These are phyloP conservation scores for Phyllostachys edulis DNA, from an alignment of 176 grass and related monocot species.

Conservation along the genomic window DNA sequence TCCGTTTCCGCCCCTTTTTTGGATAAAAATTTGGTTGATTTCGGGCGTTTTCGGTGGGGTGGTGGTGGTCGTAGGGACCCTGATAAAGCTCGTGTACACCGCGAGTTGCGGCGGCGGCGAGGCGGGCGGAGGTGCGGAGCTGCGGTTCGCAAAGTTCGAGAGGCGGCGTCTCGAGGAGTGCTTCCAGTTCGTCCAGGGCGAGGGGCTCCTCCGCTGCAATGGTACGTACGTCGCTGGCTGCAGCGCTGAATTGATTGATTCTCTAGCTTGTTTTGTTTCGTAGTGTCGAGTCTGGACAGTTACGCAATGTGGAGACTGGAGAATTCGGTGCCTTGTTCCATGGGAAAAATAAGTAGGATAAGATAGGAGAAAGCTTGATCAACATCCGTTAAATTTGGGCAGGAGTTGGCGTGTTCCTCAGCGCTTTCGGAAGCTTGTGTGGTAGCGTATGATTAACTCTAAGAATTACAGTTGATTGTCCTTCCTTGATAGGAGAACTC, in stretches of 20 bases:
- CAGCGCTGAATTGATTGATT: background rate
- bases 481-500: background rate
- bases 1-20: background rate
- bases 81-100: conserved; percentile 94
- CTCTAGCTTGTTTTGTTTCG: background rate
- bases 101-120: conserved; percentile 33
- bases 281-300: background rate
- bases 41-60: background rate
- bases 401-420: background rate
- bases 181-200: conserved; percentile 54
- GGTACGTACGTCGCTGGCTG: conserved; percentile 1
- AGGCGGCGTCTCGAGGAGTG: conserved; percentile 73
- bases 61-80: conserved; percentile 52
- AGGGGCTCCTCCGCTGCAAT: conserved; percentile 58
- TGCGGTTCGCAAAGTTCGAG: conserved; percentile 87
- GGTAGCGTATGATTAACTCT: background rate
- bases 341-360: background rate
- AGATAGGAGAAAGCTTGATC: background rate
- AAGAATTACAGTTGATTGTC: background rate
- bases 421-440: background rate
- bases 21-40: background rate
- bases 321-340: background rate
- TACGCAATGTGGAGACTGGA: background rate
- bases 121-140: conserved; percentile 42
- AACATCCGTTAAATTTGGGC: background rate